Evolutionary conservation across 345 rosid species (phyloP).

Genomic region (Anacardium occidentale): DNA sequence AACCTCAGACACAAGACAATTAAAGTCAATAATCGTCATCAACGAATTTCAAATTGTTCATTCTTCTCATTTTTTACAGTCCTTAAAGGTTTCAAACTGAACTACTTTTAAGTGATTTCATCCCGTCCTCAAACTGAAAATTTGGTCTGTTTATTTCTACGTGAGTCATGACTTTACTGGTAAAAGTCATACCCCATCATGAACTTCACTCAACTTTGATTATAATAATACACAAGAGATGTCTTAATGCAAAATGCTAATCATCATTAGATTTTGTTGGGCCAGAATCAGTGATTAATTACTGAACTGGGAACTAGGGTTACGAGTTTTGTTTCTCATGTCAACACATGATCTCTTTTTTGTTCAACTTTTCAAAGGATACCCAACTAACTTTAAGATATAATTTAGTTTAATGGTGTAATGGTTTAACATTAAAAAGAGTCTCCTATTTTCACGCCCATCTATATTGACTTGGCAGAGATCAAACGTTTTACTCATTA

Average conservation of each 20-base stretch:
- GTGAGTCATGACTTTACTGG: slow-evolving; percentile 6
- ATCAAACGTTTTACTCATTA: slow-evolving; percentile 43
- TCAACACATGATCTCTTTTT: background rate
- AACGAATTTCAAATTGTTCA: slow-evolving; percentile 10
- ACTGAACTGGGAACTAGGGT: background rate
- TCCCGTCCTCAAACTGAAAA: too few species aligned
- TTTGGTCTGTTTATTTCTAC: slow-evolving; percentile 8
- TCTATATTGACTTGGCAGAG: slow-evolving; percentile 38
- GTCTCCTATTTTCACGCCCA: slow-evolving; percentile 26
- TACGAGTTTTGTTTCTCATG: background rate
- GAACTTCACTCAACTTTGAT: slow-evolving; percentile 17
- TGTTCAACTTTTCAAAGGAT: background rate
- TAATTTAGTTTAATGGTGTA: slow-evolving; percentile 19
- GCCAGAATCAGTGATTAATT: background rate
- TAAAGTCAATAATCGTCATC: background rate
- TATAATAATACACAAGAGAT: slow-evolving; percentile 17
- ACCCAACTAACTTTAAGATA: background rate
- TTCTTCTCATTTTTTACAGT: slow-evolving; percentile 9
- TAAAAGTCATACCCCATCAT: slow-evolving; percentile 29
- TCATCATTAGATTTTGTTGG: slow-evolving; percentile 42
- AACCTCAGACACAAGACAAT: slow-evolving; percentile 1
- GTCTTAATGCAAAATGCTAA: slow-evolving; percentile 29
- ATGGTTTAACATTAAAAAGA: slow-evolving; percentile 30
- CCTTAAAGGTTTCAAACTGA: too few species aligned
- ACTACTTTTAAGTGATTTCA: background rate